phyloP scores from a whole-genome alignment of 2,329 filamentous ascomycete species.

The Fusarium citri region DNA sequence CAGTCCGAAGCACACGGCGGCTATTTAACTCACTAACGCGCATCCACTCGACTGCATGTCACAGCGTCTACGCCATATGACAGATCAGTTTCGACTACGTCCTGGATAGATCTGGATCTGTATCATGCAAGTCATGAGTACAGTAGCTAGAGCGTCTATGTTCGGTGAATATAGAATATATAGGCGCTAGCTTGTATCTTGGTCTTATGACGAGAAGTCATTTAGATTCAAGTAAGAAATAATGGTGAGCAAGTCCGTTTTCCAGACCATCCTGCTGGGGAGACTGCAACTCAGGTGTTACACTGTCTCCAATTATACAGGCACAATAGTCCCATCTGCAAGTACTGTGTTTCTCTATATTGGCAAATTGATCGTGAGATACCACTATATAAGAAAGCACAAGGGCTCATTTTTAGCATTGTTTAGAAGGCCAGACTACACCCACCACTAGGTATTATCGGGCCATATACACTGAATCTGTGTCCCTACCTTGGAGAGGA shows the following conservation, averaged over 20 bases:
- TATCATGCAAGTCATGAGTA: neutral
- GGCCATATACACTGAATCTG: neutral
- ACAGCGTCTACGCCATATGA: neutral
- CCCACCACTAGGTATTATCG: neutral
- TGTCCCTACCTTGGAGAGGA: neutral
- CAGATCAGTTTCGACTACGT: conserved; percentile 2
- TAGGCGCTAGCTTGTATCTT: neutral
- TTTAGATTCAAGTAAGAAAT: neutral
- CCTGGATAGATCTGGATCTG: neutral
- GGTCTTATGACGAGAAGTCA: neutral
- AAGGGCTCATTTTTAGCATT: neutral
- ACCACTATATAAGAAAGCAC: neutral
- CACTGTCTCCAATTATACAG: neutral
- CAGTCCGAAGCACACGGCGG: neutral
- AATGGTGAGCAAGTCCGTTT: neutral
- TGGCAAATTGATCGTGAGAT: neutral
- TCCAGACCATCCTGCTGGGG: neutral
- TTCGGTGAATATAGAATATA: neutral
- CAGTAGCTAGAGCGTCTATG: neutral
- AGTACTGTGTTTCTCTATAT: neutral
- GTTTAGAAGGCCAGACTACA: neutral
- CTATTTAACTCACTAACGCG: neutral
- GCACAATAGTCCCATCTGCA: neutral
- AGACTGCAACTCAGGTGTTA: neutral
- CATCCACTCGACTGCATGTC: conserved; percentile 4